A percentile compares a stretch with the other conserved stretches of the same genome.
Evolutionary conservation across 192 early-diverging fungal species (phyloP).

Genomic region (Gamsiella multidivaricata): DNA sequence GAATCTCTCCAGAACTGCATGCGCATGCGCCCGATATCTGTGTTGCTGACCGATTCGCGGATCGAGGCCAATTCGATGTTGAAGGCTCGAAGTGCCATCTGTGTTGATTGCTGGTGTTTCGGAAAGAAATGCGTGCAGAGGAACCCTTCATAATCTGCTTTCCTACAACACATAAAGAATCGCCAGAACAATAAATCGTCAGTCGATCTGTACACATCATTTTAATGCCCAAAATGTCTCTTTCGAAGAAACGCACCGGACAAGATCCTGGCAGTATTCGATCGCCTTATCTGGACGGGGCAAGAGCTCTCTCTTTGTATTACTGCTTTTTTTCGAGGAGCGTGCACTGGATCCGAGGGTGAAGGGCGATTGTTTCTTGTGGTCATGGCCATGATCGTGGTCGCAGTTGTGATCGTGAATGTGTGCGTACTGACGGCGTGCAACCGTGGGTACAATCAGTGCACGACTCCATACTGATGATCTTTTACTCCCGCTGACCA

Average conservation of each 20-base stretch:
- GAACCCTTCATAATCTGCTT: constrained; percentile 50
- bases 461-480: background rate
- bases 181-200: background rate
- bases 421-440: constrained; percentile 16
- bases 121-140: constrained; percentile 74
- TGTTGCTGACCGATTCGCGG: constrained; percentile 75
- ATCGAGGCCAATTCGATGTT: constrained; percentile 89
- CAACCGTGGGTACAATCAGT: background rate
- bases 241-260: constrained; percentile 22
- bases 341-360: constrained; percentile 18
- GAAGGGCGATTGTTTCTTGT: constrained; percentile 45
- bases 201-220: background rate
- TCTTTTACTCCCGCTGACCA: background rate
- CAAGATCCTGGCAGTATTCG: constrained; percentile 44
- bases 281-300: constrained; percentile 21
- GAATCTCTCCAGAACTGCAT: constrained; percentile 91
- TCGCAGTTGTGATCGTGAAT: constrained; percentile 39
- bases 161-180: constrained; percentile 3
- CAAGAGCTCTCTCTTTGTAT: constrained; percentile 12
- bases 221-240: background rate
- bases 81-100: constrained; percentile 87
- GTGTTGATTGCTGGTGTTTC: constrained; percentile 66
- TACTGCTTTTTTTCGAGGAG: background rate
- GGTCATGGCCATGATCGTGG: constrained; percentile 33
- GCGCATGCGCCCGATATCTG: constrained; percentile 78